Percentiles rank a stretch among this genome's conserved stretches.
These are phyloP conservation scores for Mortierella polycephala DNA, from an alignment of 371 early-diverging fungal species.

Conservation along the genomic window DNA sequence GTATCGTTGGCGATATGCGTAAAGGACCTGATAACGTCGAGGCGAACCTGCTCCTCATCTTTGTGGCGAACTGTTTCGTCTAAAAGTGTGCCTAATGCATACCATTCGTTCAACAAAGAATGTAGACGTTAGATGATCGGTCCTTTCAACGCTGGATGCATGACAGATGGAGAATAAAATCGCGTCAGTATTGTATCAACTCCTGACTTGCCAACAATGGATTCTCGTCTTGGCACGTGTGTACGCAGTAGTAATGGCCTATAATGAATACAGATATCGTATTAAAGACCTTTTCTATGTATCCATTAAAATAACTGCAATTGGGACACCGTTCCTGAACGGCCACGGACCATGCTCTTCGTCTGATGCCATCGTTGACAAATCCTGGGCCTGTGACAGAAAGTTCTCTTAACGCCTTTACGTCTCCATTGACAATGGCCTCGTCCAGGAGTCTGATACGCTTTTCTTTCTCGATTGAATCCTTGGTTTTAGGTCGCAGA, in stretches of 20 bases:
- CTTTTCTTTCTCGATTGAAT: constrained; percentile 58
- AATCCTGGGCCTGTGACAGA: constrained; percentile 64
- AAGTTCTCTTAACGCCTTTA: constrained; percentile 59
- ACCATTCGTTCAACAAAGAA: background rate
- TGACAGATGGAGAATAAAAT: background rate
- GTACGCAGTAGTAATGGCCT: constrained; percentile 65
- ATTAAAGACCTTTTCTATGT: background rate
- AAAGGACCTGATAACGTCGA: constrained; percentile 65
- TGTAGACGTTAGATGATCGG: background rate
- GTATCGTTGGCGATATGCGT: constrained; percentile 55
- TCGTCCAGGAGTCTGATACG: constrained; percentile 58
- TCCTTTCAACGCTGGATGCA: background rate
- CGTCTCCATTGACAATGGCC: constrained; percentile 62
- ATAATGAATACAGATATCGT: background rate
- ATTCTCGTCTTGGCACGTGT: constrained; percentile 25
- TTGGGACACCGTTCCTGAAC: background rate
- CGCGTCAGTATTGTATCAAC: no score
- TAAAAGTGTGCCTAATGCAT: background rate
- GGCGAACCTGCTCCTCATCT: constrained; percentile 62
- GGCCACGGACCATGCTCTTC: constrained; percentile 61
- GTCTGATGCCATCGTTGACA: constrained; percentile 60
- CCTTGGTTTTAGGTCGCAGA: constrained; percentile 41
- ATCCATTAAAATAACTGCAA: background rate
- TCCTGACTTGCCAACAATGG: constrained; percentile 3
- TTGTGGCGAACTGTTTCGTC: constrained; percentile 42